Conservation (phyloP, 768 basidiomycete species). For the Suillus discolor region DNA sequence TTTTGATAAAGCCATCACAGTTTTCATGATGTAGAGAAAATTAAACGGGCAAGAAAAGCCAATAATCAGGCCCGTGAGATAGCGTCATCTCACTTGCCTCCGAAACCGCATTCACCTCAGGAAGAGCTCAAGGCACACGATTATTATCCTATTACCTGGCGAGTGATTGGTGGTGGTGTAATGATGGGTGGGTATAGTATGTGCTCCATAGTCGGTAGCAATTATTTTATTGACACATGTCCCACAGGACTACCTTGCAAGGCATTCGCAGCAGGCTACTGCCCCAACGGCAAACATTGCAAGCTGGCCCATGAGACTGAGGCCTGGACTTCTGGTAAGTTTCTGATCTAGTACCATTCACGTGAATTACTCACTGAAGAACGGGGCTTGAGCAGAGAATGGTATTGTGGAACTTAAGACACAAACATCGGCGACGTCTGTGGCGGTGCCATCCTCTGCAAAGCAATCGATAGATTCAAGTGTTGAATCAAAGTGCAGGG, state of each 20-base stretch:
- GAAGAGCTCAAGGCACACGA: slow-evolving; percentile 46
- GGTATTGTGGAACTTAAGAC: slow-evolving; percentile 19
- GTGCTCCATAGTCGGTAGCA: slow-evolving; percentile 11
- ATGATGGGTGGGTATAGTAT: slow-evolving; percentile 50
- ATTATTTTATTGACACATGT: not conserved
- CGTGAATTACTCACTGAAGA: slow-evolving; percentile 5
- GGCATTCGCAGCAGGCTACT: slow-evolving; percentile 26
- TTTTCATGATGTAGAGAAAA: slow-evolving; percentile 42
- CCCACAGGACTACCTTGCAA: slow-evolving; percentile 27
- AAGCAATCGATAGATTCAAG: not conserved
- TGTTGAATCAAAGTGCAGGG: not conserved
- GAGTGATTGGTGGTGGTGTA: slow-evolving; percentile 81
- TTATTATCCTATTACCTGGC: slow-evolving; percentile 71
- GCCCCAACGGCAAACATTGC: slow-evolving; percentile 30
- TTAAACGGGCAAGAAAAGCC: not conserved
- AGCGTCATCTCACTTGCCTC: slow-evolving; percentile 30
- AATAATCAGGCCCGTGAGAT: slow-evolving; percentile 11
- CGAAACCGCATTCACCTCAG: slow-evolving; percentile 17
- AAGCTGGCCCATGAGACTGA: slow-evolving; percentile 32
- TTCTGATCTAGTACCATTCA: not conserved
- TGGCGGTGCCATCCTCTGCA: not conserved
- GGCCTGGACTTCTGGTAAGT: slow-evolving; percentile 26
- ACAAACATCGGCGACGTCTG: not conserved
- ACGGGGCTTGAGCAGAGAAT: slow-evolving; percentile 10
- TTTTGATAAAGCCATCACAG: slow-evolving; percentile 27